phyloP scores from a whole-genome alignment of 805 yeast species.

The Candida coquimbonensis region DNA sequence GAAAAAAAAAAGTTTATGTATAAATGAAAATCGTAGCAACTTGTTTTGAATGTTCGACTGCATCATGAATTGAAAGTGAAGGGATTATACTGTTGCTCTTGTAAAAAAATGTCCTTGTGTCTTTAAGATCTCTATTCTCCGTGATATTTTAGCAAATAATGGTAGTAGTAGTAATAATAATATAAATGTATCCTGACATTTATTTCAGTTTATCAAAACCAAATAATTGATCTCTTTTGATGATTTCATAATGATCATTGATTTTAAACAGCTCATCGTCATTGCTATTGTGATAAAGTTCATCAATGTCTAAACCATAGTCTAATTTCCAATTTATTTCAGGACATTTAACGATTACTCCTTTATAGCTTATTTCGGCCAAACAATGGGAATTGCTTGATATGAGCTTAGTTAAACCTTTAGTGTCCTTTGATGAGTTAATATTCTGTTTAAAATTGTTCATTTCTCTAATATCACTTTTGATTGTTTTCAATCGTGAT shows the following conservation, averaged over 20 bases:
- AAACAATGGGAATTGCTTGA: constrained; percentile 14
- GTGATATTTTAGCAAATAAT: not conserved
- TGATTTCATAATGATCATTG: constrained; percentile 21
- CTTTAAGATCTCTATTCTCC: not conserved
- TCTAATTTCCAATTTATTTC: constrained; percentile 19
- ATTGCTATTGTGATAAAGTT: constrained; percentile 3
- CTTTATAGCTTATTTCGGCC: constrained; percentile 23
- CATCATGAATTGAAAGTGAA: too few species aligned
- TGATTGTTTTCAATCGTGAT: constrained; percentile 12
- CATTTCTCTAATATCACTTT: constrained; percentile 18
- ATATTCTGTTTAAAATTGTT: constrained; percentile 16
- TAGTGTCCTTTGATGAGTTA: constrained; percentile 11
- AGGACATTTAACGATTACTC: constrained; percentile 19
- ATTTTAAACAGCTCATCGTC: constrained; percentile 11
- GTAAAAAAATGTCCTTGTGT: too few species aligned
- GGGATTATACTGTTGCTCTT: too few species aligned
- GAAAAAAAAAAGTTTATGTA: too few species aligned
- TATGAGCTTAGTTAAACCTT: constrained; percentile 11
- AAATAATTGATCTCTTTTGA: constrained; percentile 21
- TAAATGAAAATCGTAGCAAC: too few species aligned
- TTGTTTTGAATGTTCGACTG: too few species aligned
- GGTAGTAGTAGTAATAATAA: too few species aligned
- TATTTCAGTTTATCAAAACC: constrained; percentile 1
- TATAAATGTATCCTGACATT: not conserved
- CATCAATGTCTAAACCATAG: constrained; percentile 17